These are phyloP conservation scores for Acacia pycnantha DNA, from an alignment of 331 rosid species.

Conservation along the genomic window DNA sequence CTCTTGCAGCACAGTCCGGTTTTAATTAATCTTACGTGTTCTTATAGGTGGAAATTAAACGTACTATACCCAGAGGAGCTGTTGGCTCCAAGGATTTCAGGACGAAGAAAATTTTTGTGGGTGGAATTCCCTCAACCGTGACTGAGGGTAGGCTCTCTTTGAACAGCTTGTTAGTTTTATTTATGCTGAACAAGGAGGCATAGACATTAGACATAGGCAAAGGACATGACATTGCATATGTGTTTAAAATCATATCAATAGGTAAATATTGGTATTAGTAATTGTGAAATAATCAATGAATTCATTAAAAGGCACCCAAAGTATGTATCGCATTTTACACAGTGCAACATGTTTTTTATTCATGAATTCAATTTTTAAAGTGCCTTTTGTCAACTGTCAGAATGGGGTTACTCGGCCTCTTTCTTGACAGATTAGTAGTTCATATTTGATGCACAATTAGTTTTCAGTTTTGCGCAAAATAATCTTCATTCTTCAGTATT, in stretches of 20 bases:
- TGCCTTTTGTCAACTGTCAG: not conserved
- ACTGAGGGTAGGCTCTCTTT: conserved; percentile 70
- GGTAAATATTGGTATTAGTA: not conserved
- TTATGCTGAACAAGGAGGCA: conserved; percentile 20
- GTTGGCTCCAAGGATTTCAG: conserved; percentile 86
- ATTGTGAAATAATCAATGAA: not conserved
- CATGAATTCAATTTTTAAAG: not conserved
- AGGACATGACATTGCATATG: too few relatives aligned
- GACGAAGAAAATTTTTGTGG: conserved; percentile 96
- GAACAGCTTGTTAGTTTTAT: conserved; percentile 12
- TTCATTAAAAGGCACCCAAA: not conserved
- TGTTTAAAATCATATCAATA: not conserved
- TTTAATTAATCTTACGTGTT: conserved; percentile 28
- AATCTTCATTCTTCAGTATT: not conserved
- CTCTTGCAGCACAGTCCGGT: conserved; percentile 8
- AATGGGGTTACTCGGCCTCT: not conserved
- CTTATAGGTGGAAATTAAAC: conserved; percentile 91
- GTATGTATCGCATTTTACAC: not conserved
- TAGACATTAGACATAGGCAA: not conserved
- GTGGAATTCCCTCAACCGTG: conserved; percentile 93
- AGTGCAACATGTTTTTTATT: not conserved
- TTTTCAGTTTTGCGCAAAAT: not conserved
- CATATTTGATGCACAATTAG: not conserved
- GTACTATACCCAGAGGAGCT: conserved; percentile 95
- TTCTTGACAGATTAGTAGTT: not conserved